Conservation (phyloP, 2,329 filamentous ascomycete genomes). For the Knufia fluminis region DNA sequence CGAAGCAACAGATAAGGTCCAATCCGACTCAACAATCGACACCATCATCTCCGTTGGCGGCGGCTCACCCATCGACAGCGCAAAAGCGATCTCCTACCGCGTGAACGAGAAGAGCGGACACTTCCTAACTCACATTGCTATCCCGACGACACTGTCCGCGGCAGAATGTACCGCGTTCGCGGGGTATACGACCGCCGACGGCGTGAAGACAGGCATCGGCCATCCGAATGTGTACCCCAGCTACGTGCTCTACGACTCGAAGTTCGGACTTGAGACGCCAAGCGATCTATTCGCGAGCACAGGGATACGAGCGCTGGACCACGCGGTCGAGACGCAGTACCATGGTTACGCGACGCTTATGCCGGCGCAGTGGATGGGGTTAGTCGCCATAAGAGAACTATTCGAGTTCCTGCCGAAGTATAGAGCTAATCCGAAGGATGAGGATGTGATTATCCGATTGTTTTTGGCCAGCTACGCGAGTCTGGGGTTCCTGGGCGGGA, state of each 20-base stretch:
- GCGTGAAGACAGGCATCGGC: slow-evolving; percentile 40
- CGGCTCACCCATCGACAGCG: slow-evolving; percentile 46
- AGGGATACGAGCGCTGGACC: slow-evolving; percentile 46
- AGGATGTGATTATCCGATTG: slow-evolving; percentile 42
- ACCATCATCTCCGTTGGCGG: slow-evolving; percentile 49
- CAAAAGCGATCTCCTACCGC: slow-evolving; percentile 40
- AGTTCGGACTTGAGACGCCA: slow-evolving; percentile 44
- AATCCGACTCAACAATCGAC: slow-evolving; percentile 39
- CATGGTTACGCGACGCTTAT: slow-evolving; percentile 44
- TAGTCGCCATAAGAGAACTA: slow-evolving; percentile 38
- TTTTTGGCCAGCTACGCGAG: slow-evolving; percentile 45
- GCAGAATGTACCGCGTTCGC: slow-evolving; percentile 47
- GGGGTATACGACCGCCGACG: slow-evolving; percentile 42
- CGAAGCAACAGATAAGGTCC: slow-evolving; percentile 41
- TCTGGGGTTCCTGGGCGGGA: slow-evolving; percentile 42
- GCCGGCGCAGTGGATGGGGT: slow-evolving; percentile 37
- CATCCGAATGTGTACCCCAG: slow-evolving; percentile 21
- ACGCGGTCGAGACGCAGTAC: slow-evolving; percentile 47
- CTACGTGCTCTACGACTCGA: slow-evolving; percentile 39
- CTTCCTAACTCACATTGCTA: slow-evolving; percentile 39
- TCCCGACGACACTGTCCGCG: slow-evolving; percentile 43
- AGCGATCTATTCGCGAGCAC: slow-evolving; percentile 42
- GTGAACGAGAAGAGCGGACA: slow-evolving; percentile 32
- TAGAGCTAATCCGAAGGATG: slow-evolving; percentile 30
- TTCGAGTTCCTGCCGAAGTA: slow-evolving; percentile 42